Percentiles rank a stretch among this genome's conserved stretches.
Conservation (phyloP, 2,329 filamentous ascomycete genomes). For the Cyclaneusma minus region DNA sequence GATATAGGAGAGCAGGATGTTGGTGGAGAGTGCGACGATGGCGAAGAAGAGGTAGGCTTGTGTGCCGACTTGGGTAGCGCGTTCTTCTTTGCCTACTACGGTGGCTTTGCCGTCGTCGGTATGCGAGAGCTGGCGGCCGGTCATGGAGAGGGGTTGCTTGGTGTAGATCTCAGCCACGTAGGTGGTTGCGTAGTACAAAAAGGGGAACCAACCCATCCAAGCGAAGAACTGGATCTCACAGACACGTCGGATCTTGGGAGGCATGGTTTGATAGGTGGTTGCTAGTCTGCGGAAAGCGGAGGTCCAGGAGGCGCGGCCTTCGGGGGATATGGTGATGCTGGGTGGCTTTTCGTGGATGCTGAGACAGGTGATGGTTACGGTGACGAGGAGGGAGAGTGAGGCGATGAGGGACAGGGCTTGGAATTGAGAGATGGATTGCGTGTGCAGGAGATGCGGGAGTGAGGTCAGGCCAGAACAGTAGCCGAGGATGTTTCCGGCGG, state of each 20-base stretch:
- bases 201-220: slow-evolving; percentile 21
- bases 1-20: slow-evolving; percentile 4
- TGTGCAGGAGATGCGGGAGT: slow-evolving; percentile 6
- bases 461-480: slow-evolving; percentile 15
- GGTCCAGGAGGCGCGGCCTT: too few species aligned
- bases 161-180: slow-evolving; percentile 6
- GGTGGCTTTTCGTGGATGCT: slow-evolving; percentile 4
- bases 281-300: too few species aligned
- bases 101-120: background rate
- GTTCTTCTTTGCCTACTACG: slow-evolving; percentile 1
- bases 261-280: slow-evolving; percentile 3
- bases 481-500: slow-evolving; percentile 17
- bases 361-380: slow-evolving; percentile 4
- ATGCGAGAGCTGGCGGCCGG: background rate
- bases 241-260: slow-evolving; percentile 6
- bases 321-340: too few species aligned
- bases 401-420: slow-evolving; percentile 10
- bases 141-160: background rate
- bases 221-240: slow-evolving; percentile 16
- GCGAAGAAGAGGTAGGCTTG: slow-evolving; percentile 7
- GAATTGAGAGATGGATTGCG: slow-evolving; percentile 10
- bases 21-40: slow-evolving; percentile 5
- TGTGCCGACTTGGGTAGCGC: slow-evolving; percentile 7
- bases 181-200: slow-evolving; percentile 19
- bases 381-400: slow-evolving; percentile 6